Conservation (phyloP, 2,329 filamentous ascomycete genomes). For the Cercospora janseana region DNA sequence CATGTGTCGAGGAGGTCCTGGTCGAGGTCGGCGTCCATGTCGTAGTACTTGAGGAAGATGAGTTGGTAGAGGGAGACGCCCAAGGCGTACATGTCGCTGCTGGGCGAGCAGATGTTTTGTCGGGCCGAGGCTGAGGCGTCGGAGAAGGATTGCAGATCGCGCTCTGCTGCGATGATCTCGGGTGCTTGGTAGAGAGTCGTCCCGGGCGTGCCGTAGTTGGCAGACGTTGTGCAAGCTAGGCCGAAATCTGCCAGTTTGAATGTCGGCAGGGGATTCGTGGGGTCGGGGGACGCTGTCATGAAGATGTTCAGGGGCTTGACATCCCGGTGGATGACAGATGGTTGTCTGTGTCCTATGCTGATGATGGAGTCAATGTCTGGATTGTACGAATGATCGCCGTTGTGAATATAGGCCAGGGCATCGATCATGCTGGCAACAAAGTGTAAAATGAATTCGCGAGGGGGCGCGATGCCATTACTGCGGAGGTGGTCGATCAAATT, state of each 20-base stretch:
- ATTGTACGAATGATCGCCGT: constrained; percentile 20
- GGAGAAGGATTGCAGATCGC: constrained; percentile 21
- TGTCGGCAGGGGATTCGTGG: constrained; percentile 10
- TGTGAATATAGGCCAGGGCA: constrained; percentile 32
- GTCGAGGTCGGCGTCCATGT: background rate
- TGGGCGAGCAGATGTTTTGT: constrained; percentile 20
- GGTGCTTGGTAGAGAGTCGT: constrained; percentile 15
- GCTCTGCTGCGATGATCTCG: constrained; percentile 27
- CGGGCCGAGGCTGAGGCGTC: background rate
- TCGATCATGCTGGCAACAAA: constrained; percentile 29
- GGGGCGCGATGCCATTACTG: background rate
- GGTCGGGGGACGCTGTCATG: constrained; percentile 11
- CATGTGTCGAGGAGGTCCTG: constrained; percentile 1
- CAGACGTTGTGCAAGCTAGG: constrained; percentile 6
- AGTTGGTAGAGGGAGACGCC: constrained; percentile 29
- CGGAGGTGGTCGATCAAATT: constrained; percentile 18
- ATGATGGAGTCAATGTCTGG: background rate
- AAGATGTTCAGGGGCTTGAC: constrained; percentile 20
- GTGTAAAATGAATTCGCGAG: constrained; percentile 27
- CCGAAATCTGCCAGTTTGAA: constrained; percentile 17
- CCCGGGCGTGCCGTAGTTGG: constrained; percentile 12
- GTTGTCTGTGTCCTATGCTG: constrained; percentile 6
- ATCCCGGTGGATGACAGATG: constrained; percentile 16
- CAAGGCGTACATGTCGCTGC: constrained; percentile 31
- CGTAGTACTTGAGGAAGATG: constrained; percentile 2